phyloP scores from a whole-genome alignment of 225 moss, liverwort and hornwort genomes.

The Straminergon stramineum region DNA sequence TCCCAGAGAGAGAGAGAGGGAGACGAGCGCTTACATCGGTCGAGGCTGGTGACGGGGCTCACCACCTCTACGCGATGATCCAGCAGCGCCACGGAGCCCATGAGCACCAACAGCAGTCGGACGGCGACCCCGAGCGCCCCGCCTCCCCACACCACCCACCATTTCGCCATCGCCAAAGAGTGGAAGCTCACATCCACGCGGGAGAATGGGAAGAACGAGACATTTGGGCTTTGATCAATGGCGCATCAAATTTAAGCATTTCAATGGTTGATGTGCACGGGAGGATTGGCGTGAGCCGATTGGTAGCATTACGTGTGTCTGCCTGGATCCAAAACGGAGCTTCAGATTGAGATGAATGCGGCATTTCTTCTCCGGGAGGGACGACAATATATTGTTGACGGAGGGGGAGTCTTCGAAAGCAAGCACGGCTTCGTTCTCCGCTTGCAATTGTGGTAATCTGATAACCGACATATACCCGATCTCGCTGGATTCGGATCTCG shows the following conservation, averaged over 20 bases:
- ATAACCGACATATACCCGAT: neutral
- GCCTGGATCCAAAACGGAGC: neutral
- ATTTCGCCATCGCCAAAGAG: constrained; percentile 6
- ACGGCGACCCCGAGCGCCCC: constrained; percentile 36
- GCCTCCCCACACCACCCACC: constrained; percentile 53
- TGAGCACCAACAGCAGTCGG: constrained; percentile 34
- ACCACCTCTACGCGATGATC: constrained; percentile 81
- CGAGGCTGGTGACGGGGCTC: constrained; percentile 70
- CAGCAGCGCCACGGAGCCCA: constrained; percentile 51
- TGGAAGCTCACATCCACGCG: neutral
- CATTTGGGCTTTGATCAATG: neutral
- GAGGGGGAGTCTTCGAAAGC: neutral
- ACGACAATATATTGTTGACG: neutral
- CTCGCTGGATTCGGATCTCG: too few relatives aligned
- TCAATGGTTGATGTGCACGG: neutral
- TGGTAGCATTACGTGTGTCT: neutral
- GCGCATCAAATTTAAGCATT: neutral
- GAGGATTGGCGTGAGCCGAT: neutral
- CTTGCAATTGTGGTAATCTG: neutral
- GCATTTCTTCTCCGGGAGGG: neutral
- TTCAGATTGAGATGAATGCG: neutral
- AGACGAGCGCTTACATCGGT: constrained; percentile 48
- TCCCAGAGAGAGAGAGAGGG: neutral
- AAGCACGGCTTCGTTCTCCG: neutral
- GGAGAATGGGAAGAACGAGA: neutral